Base-by-base conservation (phyloP, 2,329 filamentous ascomycete species). In the Epichloe amarillans region DNA sequence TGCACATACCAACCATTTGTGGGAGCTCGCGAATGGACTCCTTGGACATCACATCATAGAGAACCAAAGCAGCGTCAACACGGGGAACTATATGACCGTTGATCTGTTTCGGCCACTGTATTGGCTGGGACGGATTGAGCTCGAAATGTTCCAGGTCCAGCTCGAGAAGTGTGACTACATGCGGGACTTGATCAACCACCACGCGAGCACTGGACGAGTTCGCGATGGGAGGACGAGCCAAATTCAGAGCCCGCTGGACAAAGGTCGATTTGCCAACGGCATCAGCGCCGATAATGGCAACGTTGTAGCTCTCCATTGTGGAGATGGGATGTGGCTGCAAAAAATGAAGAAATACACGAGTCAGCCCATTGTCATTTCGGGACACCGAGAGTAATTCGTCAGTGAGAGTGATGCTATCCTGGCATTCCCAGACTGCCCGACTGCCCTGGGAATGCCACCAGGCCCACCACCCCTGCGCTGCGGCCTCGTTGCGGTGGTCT, bases 41-140 rank as follows among this genome's bases (percentile, higher is more conserved):
- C 58, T 80, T 77, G 64, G 86, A 84, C 66, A 82, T 86, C 43
- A 94, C 85, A 74, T 96, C 88, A 73, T 95, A 95, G 46, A 97
- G 72, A 52, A 91, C 79, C 58, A 96, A 70, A 44, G 86, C 88
- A 19, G 86, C 91, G 61, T 97, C 87, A 61, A 95, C 78, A 40
- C 76, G 77, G 47, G 88, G 87, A 53, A 87, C 75, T 54, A 83
- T 78, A 55, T 82, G 75, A 53, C 87, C 86, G 61, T 84, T 77
- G 58, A 83, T 77, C 61, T 83, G 78, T 58, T 79, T 81, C 12
- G 80, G 81, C 81, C 81, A 84, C 63, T 79, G 74, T 53, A 84
- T 79, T 50, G 76, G 75, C 54, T 76, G 73, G 50, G 59, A 55
- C 23, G 77, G 73, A 55, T 74, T 72, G 54, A 83, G 69, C 60